Conservation (phyloP, 306 rosid genomes). For the Aeschynomene evenia region DNA sequence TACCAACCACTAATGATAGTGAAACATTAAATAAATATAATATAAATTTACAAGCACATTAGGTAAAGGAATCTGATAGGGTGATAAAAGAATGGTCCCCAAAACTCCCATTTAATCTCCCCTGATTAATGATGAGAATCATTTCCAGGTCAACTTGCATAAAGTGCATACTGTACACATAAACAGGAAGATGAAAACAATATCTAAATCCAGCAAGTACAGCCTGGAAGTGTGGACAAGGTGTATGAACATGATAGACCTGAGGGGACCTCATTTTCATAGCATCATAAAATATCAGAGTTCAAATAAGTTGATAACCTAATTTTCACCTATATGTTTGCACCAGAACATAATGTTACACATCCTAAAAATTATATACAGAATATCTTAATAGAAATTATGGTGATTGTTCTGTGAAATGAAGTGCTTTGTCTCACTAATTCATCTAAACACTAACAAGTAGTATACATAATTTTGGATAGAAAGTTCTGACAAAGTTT, state of each 20-base stretch:
- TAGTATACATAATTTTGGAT: too few relatives aligned
- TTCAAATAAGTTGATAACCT: not conserved
- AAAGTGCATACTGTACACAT: not conserved
- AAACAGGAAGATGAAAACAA: not conserved
- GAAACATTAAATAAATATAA: not conserved
- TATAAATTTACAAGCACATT: not conserved
- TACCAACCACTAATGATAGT: not conserved
- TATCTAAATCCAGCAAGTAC: conserved; percentile 22
- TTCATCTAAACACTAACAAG: too few relatives aligned
- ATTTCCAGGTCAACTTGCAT: conserved; percentile 17
- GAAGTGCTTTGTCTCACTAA: too few relatives aligned
- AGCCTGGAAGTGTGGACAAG: conserved; percentile 30
- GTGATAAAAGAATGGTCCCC: conserved; percentile 27
- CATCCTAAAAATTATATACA: too few relatives aligned
- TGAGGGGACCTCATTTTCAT: conserved; percentile 24
- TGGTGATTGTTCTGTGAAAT: too few relatives aligned
- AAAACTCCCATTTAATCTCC: not conserved
- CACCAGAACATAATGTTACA: not conserved
- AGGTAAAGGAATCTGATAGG: not conserved
- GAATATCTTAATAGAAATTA: too few relatives aligned
- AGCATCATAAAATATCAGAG: not conserved
- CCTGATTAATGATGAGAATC: conserved; percentile 11
- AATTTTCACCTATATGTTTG: not conserved
- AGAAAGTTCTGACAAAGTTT: too few relatives aligned
- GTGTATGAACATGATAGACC: not conserved